These are phyloP conservation scores for Russula lepida DNA, from an alignment of 768 basidiomycete species.

Conservation along the genomic window DNA sequence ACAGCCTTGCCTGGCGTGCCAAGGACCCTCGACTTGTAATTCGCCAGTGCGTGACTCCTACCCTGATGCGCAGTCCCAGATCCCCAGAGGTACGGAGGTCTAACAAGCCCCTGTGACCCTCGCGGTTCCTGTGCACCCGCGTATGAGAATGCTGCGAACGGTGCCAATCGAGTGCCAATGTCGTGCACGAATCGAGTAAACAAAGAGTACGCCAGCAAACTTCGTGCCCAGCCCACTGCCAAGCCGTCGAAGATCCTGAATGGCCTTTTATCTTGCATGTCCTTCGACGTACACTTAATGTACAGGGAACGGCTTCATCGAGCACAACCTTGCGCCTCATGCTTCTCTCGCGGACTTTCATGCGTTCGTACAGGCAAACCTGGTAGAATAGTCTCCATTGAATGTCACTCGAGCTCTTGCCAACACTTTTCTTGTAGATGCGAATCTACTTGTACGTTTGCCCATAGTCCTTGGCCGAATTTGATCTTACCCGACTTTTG, in stretches of 20 bases:
- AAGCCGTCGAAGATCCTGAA: neutral
- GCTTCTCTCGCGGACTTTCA: constrained; percentile 1
- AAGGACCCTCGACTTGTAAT: no score
- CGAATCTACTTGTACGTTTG: constrained; percentile 6
- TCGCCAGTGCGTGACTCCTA: no score
- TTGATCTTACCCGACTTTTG: neutral
- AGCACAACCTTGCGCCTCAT: neutral
- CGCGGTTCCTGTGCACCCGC: neutral
- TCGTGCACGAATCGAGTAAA: constrained; percentile 9
- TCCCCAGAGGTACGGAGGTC: no score
- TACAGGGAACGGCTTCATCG: constrained; percentile 8
- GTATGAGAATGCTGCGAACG: constrained; percentile 5
- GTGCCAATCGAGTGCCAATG: neutral
- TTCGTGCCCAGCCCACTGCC: neutral
- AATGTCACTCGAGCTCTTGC: neutral
- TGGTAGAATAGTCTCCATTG: neutral
- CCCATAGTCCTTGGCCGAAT: neutral
- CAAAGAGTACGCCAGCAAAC: neutral
- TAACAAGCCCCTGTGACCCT: no score
- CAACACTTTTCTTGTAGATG: neutral
- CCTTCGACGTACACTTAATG: neutral
- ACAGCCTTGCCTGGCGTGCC: no score
- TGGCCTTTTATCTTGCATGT: constrained; percentile 3
- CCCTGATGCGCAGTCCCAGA: no score
- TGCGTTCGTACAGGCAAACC: neutral